Percentiles rank a stretch among this genome's conserved stretches.
Conservation (phyloP, 768 basidiomycete genomes). For the Kwoniella bestiolae region DNA sequence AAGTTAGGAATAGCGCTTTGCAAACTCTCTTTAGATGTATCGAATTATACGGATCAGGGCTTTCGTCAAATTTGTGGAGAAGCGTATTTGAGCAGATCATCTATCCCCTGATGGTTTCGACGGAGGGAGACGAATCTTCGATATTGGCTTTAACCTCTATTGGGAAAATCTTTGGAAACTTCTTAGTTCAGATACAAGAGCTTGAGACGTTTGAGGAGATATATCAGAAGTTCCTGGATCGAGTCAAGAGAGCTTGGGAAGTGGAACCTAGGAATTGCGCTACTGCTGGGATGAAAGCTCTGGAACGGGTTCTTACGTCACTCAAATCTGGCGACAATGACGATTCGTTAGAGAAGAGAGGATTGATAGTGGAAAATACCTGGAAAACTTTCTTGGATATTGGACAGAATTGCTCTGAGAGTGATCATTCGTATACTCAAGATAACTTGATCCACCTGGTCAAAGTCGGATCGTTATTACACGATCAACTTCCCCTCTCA, state of each 20-base stretch:
- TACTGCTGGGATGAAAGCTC: conserved; percentile 79
- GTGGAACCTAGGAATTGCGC: conserved; percentile 72
- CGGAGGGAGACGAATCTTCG: conserved; percentile 80
- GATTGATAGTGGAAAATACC: conserved; percentile 61
- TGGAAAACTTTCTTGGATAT: conserved; percentile 75
- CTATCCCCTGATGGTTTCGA: conserved; percentile 70
- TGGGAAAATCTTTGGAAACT: conserved; percentile 80
- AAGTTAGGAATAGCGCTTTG: conserved; percentile 90
- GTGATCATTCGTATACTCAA: conserved; percentile 69
- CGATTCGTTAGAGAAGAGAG: conserved; percentile 52
- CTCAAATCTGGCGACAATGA: conserved; percentile 22
- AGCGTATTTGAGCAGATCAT: conserved; percentile 89
- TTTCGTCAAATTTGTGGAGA: conserved; percentile 83
- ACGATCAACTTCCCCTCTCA: conserved; percentile 54
- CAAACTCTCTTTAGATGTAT: conserved; percentile 93
- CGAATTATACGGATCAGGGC: conserved; percentile 86
- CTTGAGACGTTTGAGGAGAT: conserved; percentile 71
- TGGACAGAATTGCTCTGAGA: conserved; percentile 58
- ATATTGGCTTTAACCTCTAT: conserved; percentile 81
- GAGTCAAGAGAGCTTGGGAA: conserved; percentile 73
- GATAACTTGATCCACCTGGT: conserved; percentile 83
- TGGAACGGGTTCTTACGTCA: conserved; percentile 75
- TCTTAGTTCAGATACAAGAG: conserved; percentile 74
- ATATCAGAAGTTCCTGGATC: conserved; percentile 74
- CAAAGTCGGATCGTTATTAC: conserved; percentile 68